Evolutionary conservation across 192 early-diverging fungal genomes (phyloP), one percentile per base, ranked within the genome.

Genomic region (Rhizoclosmatium sp.): DNA sequence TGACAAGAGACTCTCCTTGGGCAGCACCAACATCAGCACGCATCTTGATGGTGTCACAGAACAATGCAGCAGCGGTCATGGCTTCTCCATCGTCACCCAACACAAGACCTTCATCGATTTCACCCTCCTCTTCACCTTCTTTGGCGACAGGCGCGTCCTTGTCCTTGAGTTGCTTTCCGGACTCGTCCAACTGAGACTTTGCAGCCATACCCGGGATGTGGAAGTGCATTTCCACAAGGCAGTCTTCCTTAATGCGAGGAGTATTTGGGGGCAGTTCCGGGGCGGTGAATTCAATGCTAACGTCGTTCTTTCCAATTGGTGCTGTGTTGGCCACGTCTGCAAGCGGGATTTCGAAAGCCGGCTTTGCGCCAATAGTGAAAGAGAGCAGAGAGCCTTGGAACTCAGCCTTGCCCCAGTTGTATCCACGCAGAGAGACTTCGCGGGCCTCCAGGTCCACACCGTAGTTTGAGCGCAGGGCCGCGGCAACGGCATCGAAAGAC

Each of bases 1-100:
- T 88, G 23, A 94, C 93, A 85, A 99, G 94, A 77, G 92, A 89
- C 71, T 99, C 98, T 68, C 94, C 93, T 59, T 90, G 92, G 70
- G 90, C 88, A 68, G 93, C 92, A n/a, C 93, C 92, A 83, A 98
- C 84, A 76, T 99, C 96, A 0, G 94, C 92, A 71, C 93, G 92
- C 45, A 93, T 89, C 86, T 97, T 98, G 86, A 99, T 93, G 7
- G 92, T 95, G 21, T 97, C 96, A 72, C 93, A 93, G 76, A 99
- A 95, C 21, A 95, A 64, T 71, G 86, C 79, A 12, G 86, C 91
- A 2, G 91, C 93, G 21, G 92, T 88, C 4, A 94, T 78, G 31
- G 91, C 92, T 64, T 89, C 92, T 48, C 93, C 94, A 49, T 91
- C 92, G 14, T 90, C 92, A 7, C 83, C 91, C 45, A 88, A 81